Conservation (phyloP, 345 rosid genomes). For the Eucalyptus pumila region DNA sequence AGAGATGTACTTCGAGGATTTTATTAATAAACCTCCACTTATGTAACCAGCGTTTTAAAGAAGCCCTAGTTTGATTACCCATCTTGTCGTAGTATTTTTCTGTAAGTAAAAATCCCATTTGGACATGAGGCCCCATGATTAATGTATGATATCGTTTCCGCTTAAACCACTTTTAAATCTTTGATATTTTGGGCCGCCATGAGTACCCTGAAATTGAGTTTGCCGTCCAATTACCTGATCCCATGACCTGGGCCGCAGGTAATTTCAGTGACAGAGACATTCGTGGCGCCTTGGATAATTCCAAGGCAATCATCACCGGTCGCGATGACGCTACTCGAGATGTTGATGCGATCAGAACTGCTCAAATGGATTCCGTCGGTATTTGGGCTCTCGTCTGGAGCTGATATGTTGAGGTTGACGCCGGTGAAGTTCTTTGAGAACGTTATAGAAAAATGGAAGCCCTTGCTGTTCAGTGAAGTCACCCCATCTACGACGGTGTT, state of each 20-base stretch:
- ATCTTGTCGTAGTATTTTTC: background rate
- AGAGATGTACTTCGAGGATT: background rate
- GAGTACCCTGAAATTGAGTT: background rate
- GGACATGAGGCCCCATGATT: background rate
- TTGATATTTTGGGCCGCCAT: background rate
- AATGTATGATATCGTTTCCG: background rate
- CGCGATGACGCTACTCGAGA: slow-evolving; percentile 6
- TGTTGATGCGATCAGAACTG: background rate
- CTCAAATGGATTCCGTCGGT: slow-evolving; percentile 42
- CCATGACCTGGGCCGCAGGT: slow-evolving; percentile 46
- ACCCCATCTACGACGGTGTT: slow-evolving; percentile 15
- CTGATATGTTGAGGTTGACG: slow-evolving; percentile 18
- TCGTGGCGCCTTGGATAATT: slow-evolving; percentile 13
- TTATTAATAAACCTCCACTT: background rate
- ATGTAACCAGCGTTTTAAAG: background rate
- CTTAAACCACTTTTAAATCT: background rate
- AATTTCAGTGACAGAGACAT: background rate
- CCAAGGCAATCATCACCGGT: slow-evolving; percentile 46
- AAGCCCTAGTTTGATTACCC: background rate
- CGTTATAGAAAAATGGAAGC: slow-evolving; percentile 36
- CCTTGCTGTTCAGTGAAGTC: slow-evolving; percentile 33
- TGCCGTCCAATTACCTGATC: background rate
- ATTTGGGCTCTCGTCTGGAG: slow-evolving; percentile 44
- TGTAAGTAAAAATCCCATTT: background rate
- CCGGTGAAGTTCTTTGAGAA: background rate